Base-by-base conservation (phyloP, 148 eudicot species). In the Vaccinium corymbosum region DNA sequence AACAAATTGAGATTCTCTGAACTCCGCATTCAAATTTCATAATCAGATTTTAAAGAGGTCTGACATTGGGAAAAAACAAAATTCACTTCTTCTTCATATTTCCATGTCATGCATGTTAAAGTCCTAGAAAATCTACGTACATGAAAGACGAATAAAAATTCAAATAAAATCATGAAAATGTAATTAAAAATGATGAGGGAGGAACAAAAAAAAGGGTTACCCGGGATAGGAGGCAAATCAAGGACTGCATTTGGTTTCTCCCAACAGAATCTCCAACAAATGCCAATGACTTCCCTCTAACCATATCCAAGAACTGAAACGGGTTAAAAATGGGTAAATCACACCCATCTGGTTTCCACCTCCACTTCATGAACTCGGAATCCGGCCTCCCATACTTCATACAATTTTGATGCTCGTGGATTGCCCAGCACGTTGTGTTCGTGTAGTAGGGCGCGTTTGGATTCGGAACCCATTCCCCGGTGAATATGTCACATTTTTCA, bases 181-280 rank as follows among this genome's bases (percentile, higher is more conserved):
- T 68, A 29, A 2, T 12, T 13, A 64, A 66, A 13, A 68, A 66
- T 27, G 25, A 38, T 1, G 73, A 68, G 13, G 42, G 42, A 29
- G 55, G 73, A 68, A 29, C 5, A 13, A 29, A 3, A 27, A 22
- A 20, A 35, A 35, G 0, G 38, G 29, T 77, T 88, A 91, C 93
- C 87, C 79, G 84, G 29, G 93, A 85, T 66, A 91, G 81, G 85
- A 91, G 88, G 84, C 93, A 91, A 10, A 91, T 86, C 89, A 91
- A 75, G 7, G 93, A 91, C 83, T 91, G 93, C 92, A 91, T 87
- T 73, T 91, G 93, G 84, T 91, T 91, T 62, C 93, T 87, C 68
- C 89, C 93, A 4, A 91, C 92, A 32, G 93, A 91, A 84, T 91
- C 93, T 6, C 93, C 93, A 42, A 91, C 88, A 86, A 91, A 91